Conservation (phyloP, 805 yeast species). For the Metschnikowia shivogae region DNA sequence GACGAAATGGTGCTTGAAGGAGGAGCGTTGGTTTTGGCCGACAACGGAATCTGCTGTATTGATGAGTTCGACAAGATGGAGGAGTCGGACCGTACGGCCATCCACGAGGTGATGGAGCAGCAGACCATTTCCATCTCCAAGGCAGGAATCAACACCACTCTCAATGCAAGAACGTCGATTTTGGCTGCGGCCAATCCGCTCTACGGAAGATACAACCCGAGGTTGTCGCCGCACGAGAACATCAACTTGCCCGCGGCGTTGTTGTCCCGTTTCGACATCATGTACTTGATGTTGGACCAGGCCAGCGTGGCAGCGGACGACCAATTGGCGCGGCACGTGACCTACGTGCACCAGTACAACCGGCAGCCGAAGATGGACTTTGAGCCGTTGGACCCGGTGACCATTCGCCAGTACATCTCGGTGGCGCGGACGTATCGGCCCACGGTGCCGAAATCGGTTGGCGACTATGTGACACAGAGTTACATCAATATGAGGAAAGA, state of each 20-base stretch:
- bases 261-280: conserved; percentile 87
- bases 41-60: conserved; percentile 96
- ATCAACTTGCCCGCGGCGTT: conserved; percentile 96
- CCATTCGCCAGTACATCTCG: conserved; percentile 81
- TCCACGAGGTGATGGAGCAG: conserved; percentile 99
- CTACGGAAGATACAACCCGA: conserved; percentile 90
- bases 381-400: conserved; percentile 71
- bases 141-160: conserved; percentile 94
- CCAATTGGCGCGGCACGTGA: conserved; percentile 86
- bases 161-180: conserved; percentile 92
- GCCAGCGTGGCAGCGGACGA: conserved; percentile 80
- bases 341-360: conserved; percentile 92
- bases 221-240: conserved; percentile 87
- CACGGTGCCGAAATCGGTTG: conserved; percentile 73
- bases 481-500: conserved; percentile 93
- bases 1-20: conserved; percentile 98
- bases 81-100: conserved; percentile 93
- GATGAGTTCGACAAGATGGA: conserved; percentile 99
- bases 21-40: conserved; percentile 95
- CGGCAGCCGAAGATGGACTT: conserved; percentile 75
- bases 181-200: conserved; percentile 98
- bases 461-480: conserved; percentile 78
- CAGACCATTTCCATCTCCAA: conserved; percentile 96
- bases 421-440: conserved; percentile 85
- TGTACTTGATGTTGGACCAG: conserved; percentile 80